A percentile compares a stretch with the other conserved stretches of the same genome.
Conservation (phyloP, 2,329 filamentous ascomycete genomes). For the Beauveria medogensis region DNA sequence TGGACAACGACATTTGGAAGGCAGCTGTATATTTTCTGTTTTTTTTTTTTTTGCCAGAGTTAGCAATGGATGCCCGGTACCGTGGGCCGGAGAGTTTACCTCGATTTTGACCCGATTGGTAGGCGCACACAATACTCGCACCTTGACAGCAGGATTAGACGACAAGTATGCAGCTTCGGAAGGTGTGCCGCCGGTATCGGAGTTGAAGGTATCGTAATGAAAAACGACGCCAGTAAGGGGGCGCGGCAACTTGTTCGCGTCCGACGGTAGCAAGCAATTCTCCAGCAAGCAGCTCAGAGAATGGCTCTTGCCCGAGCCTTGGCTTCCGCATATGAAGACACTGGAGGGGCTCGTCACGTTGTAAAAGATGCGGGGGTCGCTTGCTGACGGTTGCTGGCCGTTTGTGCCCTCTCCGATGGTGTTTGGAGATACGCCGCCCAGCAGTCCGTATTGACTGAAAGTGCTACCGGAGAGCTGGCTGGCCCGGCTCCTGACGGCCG, state of each 20-base stretch:
- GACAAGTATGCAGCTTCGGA: slow-evolving; percentile 54
- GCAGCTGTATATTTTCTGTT: slow-evolving; percentile 32
- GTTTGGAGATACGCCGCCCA: background rate
- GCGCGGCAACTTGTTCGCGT: slow-evolving; percentile 35
- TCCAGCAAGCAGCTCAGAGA: slow-evolving; percentile 49
- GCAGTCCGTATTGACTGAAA: slow-evolving; percentile 22
- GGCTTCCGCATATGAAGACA: slow-evolving; percentile 55
- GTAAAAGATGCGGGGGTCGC: slow-evolving; percentile 31
- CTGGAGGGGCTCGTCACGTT: slow-evolving; percentile 46
- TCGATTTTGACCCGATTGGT: slow-evolving; percentile 39
- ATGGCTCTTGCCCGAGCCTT: slow-evolving; percentile 58
- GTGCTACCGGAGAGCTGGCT: slow-evolving; percentile 6
- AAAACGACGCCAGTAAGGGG: slow-evolving; percentile 56
- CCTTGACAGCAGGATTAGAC: slow-evolving; percentile 32
- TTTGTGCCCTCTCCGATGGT: background rate
- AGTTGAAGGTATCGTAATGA: slow-evolving; percentile 53
- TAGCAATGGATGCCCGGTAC: background rate
- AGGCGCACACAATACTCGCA: slow-evolving; percentile 46
- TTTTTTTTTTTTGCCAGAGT: background rate
- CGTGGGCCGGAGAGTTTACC: slow-evolving; percentile 16
- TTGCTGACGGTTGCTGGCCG: background rate
- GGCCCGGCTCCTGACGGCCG: slow-evolving; percentile 15
- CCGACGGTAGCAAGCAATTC: slow-evolving; percentile 43
- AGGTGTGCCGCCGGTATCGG: slow-evolving; percentile 37
- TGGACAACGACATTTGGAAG: slow-evolving; percentile 39